Evolutionary conservation across 2,329 filamentous ascomycete genomes (phyloP), one percentile per base, ranked within the genome.

Genomic region (Gaeumannomyces tritici): DNA sequence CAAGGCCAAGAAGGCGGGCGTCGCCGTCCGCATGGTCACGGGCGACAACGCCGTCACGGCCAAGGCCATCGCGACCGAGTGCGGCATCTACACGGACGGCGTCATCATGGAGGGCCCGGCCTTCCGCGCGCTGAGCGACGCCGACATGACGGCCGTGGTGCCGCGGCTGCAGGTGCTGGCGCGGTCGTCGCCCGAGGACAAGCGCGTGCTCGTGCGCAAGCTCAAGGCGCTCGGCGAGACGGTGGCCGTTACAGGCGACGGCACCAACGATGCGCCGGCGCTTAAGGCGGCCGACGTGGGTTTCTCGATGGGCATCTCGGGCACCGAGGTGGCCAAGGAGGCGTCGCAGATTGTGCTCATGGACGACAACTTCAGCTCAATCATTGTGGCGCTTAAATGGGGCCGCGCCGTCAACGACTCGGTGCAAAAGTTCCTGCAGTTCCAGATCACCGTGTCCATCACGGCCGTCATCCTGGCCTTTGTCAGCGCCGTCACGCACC

Each of bases 391-490:
- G 15, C 79, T 92, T 66, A 88, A 89, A 68, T 93, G 89, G 89
- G 89, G 89, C 60, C 83, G 88, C 33, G 86, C 87, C 55, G 88
- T 90, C 67, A 90, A 90, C 69, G 88, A 90, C 70, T 85, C 87
- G 2, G 87, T 90, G 67, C 89, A 89, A 77, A 86, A 87, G 66
- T 90, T 90, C 73, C 77, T 90, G 33, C 61, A 88, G 71, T 89
- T 89, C 70, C 88, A 91, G 76, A 83, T 91, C 65, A 90, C 88
- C 0, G 92, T 96, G 76, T 96, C 96, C 79, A 86, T 96, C 67
- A 96, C 92, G 13, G 92, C 92, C 51, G 91, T 96, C 57, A 74
- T 89, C 18, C 80, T 96, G 61, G 93, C 92, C 0, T 96, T 96
- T 69, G 86, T 96, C 63, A 91, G 91, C 11, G 89, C 91, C 35